phyloP scores from a whole-genome alignment of 768 basidiomycete species.

The Boletus tomentosulus region DNA sequence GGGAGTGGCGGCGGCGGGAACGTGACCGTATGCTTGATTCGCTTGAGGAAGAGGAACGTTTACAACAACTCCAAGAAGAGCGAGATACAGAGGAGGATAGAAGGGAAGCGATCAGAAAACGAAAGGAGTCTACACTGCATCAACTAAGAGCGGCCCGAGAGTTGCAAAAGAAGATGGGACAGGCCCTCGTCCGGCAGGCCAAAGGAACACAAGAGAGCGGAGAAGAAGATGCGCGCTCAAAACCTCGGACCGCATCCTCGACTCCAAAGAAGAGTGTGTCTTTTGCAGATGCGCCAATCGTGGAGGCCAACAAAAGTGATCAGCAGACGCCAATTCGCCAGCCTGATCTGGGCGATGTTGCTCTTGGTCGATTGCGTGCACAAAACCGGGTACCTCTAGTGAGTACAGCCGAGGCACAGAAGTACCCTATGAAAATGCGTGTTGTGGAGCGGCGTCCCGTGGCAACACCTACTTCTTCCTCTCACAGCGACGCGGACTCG shows the following conservation, averaged over 20 bases:
- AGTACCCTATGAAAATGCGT: constrained; percentile 57
- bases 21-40: constrained; percentile 62
- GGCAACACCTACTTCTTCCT: constrained; percentile 14
- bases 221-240: constrained; percentile 24
- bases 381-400: constrained; percentile 34
- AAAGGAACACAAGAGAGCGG: constrained; percentile 33
- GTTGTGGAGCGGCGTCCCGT: constrained; percentile 63
- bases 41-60: constrained; percentile 66
- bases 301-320: constrained; percentile 16
- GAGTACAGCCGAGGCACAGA: constrained; percentile 28
- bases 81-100: constrained; percentile 38
- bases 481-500: constrained; percentile 42
- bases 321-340: constrained; percentile 5
- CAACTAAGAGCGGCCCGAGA: constrained; percentile 38
- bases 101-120: constrained; percentile 47
- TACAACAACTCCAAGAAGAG: constrained; percentile 40
- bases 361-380: constrained; percentile 45
- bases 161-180: constrained; percentile 78
- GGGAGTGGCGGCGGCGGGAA: constrained; percentile 50
- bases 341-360: constrained; percentile 52
- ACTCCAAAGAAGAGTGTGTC: constrained; percentile 58
- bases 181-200: constrained; percentile 48
- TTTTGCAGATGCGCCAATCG: constrained; percentile 47
- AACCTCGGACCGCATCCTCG: constrained; percentile 28
- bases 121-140: constrained; percentile 46